phyloP scores from a whole-genome alignment of 495 filamentous ascomycete species.

The Aspergillus nidulans region DNA sequence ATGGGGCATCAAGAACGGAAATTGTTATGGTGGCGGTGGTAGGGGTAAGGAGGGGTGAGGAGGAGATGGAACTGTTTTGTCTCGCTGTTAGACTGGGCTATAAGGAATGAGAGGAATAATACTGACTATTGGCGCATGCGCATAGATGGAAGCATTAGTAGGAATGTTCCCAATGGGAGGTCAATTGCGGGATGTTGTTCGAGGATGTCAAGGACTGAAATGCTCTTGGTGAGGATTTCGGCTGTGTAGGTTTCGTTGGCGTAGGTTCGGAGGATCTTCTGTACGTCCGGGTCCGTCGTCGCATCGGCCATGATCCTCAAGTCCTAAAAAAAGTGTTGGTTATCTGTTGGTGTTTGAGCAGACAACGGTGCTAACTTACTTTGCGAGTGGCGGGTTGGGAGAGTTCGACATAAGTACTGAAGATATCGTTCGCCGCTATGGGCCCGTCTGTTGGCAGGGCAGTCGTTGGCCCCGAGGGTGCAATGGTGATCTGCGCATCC shows the following conservation, averaged over 20 bases:
- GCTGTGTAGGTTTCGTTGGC: background rate
- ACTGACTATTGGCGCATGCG: constrained; percentile 58
- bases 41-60: constrained; percentile 43
- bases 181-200: constrained; percentile 34
- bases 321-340: background rate
- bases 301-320: constrained; percentile 1
- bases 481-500: constrained; percentile 2
- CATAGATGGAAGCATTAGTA: constrained; percentile 45
- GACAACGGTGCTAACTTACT: background rate
- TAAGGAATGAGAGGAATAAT: background rate
- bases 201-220: constrained; percentile 8
- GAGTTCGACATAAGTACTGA: constrained; percentile 4
- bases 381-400: constrained; percentile 3
- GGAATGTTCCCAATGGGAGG: constrained; percentile 55
- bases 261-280: background rate
- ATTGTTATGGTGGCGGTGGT: background rate
- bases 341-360: no score
- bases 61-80: constrained; percentile 53
- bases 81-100: background rate
- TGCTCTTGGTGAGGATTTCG: background rate
- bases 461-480: background rate
- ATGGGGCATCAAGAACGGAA: background rate
- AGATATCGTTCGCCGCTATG: background rate
- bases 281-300: background rate
- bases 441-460: background rate